Evolutionary conservation across 176 grass and related monocot genomes (phyloP).

Genomic region (Tillandsia leiboldiana): DNA sequence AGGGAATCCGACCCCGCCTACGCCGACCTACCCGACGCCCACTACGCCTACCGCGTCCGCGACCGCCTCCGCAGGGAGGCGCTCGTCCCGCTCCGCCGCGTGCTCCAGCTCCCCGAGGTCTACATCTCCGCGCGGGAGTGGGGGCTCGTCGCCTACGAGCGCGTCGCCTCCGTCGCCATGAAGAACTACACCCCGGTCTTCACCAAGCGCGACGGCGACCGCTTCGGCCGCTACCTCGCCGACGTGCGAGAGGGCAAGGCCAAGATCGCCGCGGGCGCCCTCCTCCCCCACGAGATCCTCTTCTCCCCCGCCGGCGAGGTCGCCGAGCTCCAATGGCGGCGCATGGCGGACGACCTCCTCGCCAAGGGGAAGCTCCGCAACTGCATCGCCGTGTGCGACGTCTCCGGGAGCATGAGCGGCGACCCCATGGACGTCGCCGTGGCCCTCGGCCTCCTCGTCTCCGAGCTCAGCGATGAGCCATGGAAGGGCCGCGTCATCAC

Average conservation of each 20-base stretch:
- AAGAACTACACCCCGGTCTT: conserved; percentile 66
- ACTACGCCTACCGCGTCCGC: conserved; percentile 69
- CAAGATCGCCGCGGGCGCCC: conserved; percentile 51
- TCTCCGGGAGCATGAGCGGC: conserved; percentile 59
- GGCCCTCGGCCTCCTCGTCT: conserved; percentile 67
- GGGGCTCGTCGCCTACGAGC: conserved; percentile 50
- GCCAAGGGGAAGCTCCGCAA: conserved; percentile 33
- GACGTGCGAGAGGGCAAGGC: conserved; percentile 41
- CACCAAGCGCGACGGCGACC: conserved; percentile 44
- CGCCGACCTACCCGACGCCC: conserved; percentile 28
- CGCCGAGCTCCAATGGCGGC: conserved; percentile 62
- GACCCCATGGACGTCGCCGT: conserved; percentile 57
- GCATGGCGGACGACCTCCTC: conserved; percentile 52
- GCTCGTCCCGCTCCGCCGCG: conserved; percentile 53
- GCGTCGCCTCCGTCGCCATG: conserved; percentile 75
- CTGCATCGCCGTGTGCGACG: conserved; percentile 77
- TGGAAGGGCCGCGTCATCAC: conserved; percentile 65
- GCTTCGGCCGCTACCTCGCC: conserved; percentile 51
- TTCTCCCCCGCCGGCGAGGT: conserved; percentile 9
- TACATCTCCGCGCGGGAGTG: conserved; percentile 48
- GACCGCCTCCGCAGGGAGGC: conserved; percentile 36
- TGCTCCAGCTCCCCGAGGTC: conserved; percentile 65
- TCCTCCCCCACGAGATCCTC: conserved; percentile 63
- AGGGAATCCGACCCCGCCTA: conserved; percentile 32
- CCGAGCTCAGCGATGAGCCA: conserved; percentile 64